Conservation (phyloP, 495 filamentous ascomycete genomes). For the Penicillium ochrochloron region DNA sequence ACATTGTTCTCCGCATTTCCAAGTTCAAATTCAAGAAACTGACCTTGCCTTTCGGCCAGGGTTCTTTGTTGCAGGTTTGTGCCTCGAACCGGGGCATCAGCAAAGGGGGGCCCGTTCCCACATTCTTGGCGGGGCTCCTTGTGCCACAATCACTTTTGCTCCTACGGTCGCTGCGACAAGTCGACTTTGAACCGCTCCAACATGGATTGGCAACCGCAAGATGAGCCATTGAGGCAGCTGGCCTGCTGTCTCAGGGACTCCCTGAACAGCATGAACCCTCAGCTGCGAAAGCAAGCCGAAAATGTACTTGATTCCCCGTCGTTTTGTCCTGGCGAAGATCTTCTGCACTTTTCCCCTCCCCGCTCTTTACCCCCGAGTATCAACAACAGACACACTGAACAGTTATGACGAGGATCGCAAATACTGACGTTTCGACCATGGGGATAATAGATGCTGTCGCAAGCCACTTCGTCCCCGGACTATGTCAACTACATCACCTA, state of each 20-base stretch:
- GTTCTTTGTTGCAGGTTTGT: conserved; percentile 14
- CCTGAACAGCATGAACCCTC: conserved; percentile 77
- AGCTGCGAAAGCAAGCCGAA: conserved; percentile 80
- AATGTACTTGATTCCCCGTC: conserved; percentile 38
- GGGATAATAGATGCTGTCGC: conserved; percentile 78
- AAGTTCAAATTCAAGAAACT: neutral
- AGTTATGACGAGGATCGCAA: neutral
- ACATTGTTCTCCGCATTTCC: neutral
- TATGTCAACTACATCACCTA: conserved; percentile 97
- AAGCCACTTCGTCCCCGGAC: conserved; percentile 88
- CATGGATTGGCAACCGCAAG: conserved; percentile 94
- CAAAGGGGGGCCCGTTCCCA: conserved; percentile 32
- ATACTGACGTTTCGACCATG: conserved; percentile 7
- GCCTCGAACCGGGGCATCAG: conserved; percentile 29
- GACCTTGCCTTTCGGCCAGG: neutral
- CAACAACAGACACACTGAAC: neutral
- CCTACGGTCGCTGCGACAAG: conserved; percentile 25
- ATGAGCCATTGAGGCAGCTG: conserved; percentile 84
- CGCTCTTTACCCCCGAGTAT: conserved; percentile 8
- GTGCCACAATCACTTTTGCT: conserved; percentile 38
- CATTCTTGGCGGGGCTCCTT: conserved; percentile 39
- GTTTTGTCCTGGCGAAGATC: conserved; percentile 12
- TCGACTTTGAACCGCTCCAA: conserved; percentile 29
- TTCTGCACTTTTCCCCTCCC: conserved; percentile 6
- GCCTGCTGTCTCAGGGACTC: conserved; percentile 90